Evolutionary conservation across 75 land plant species (phyloP).

Genomic region (Chamaecyparis obtusa): DNA sequence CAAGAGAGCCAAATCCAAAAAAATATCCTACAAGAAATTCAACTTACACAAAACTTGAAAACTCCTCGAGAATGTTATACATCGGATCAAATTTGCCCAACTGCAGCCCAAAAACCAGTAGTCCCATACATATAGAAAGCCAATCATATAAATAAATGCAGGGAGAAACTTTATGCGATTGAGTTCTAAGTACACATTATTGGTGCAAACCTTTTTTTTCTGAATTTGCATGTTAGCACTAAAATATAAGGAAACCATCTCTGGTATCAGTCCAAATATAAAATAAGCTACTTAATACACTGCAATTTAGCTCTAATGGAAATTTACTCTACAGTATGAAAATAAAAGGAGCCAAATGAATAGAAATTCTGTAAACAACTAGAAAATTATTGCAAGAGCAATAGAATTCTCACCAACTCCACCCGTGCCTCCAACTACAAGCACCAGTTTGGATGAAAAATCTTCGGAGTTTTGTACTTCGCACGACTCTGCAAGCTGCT

Average conservation of each 20-base stretch:
- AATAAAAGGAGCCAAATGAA: neutral
- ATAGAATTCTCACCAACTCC: constrained; percentile 4
- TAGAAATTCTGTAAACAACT: neutral
- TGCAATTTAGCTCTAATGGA: too few species aligned
- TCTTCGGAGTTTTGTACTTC: neutral
- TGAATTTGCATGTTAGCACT: too few species aligned
- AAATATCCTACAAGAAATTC: too few species aligned
- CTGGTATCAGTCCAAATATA: too few species aligned
- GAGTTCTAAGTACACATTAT: neutral
- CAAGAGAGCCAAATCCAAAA: too few species aligned
- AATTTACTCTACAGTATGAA: too few species aligned
- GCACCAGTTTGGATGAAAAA: neutral
- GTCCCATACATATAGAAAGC: neutral
- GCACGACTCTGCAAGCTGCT: neutral
- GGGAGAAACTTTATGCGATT: neutral
- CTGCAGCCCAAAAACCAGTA: neutral
- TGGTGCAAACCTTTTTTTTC: too few species aligned
- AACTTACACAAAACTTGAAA: too few species aligned
- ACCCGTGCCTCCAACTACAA: constrained; percentile 7
- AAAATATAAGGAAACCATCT: too few species aligned
- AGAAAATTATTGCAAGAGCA: neutral
- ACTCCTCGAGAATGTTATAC: too few species aligned
- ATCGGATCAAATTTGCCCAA: neutral
- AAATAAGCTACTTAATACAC: too few species aligned
- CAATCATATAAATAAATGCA: neutral